These are phyloP conservation scores for Castanea sativa DNA, from an alignment of 306 rosid genomes.

Conservation along the genomic window DNA sequence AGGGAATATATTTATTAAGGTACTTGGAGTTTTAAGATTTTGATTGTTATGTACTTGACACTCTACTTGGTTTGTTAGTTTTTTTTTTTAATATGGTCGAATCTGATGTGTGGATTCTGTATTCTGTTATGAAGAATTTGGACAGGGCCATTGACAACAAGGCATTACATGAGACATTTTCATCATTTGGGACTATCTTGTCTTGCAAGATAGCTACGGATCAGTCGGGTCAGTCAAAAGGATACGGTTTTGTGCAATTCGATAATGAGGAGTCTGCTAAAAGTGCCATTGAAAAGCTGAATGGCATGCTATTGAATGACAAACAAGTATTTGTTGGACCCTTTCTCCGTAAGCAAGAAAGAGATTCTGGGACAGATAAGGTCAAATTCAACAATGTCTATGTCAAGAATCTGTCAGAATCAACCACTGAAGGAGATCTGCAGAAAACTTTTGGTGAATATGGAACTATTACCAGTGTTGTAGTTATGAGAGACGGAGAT, in stretches of 20 bases:
- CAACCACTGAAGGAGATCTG: conserved; percentile 54
- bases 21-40: not conserved
- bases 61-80: not conserved
- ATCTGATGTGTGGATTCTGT: conserved; percentile 13
- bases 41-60: not conserved
- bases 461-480: conserved; percentile 35
- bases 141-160: conserved; percentile 75
- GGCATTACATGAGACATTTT: conserved; percentile 65
- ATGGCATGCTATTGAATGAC: conserved; percentile 70
- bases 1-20: conserved; percentile 69
- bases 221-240: conserved; percentile 45
- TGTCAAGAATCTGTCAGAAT: conserved; percentile 58
- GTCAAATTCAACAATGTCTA: conserved; percentile 56
- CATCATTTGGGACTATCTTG: conserved; percentile 59
- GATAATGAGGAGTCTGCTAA: conserved; percentile 65
- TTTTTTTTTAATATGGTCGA: not conserved
- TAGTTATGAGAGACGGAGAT: conserved; percentile 64
- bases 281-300: conserved; percentile 57
- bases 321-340: conserved; percentile 70
- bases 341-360: conserved; percentile 62
- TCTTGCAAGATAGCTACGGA: conserved; percentile 53
- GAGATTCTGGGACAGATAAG: conserved; percentile 43
- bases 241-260: conserved; percentile 70
- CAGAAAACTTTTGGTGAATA: conserved; percentile 27
- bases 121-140: conserved; percentile 57